A percentile compares a stretch with the other conserved stretches of the same genome.
phyloP scores from a whole-genome alignment of 2,329 filamentous ascomycete genomes.

The Piedraia hortae region DNA sequence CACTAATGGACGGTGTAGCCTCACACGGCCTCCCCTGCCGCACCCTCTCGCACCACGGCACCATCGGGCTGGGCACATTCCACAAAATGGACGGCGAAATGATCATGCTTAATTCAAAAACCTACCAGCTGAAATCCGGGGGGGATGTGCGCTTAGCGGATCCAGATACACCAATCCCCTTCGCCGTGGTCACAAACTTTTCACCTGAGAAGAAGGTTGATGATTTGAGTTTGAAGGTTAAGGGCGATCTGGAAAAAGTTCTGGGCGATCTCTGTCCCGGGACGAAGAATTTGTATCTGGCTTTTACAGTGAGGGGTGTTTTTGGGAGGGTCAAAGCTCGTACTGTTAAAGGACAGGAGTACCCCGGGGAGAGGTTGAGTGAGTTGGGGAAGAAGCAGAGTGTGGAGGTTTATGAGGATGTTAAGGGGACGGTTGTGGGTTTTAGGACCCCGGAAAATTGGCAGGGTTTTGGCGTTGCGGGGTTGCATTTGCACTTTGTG shows the following conservation, averaged over 20 bases:
- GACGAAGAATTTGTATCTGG: slow-evolving; percentile 12
- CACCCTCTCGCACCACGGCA: not conserved
- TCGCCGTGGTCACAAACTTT: slow-evolving; percentile 13
- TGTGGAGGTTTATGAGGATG: slow-evolving; percentile 13
- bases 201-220: slow-evolving; percentile 8
- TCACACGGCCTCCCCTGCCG: not conserved
- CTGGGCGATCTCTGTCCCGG: slow-evolving; percentile 8
- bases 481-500: slow-evolving; percentile 18
- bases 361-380: slow-evolving; percentile 9
- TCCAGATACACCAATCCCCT: slow-evolving; percentile 14
- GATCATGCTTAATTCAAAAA: slow-evolving; percentile 15
- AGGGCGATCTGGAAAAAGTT: slow-evolving; percentile 7
- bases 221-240: slow-evolving; percentile 5
- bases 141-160: slow-evolving; percentile 13
- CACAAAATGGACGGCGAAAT: slow-evolving; percentile 18
- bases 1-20: slow-evolving; percentile 17
- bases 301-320: slow-evolving; percentile 9
- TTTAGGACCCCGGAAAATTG: slow-evolving; percentile 16
- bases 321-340: slow-evolving; percentile 11
- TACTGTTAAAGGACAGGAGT: slow-evolving; percentile 11
- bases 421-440: slow-evolving; percentile 17
- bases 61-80: slow-evolving; percentile 20
- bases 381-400: slow-evolving; percentile 16
- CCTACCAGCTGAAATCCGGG: slow-evolving; percentile 16
- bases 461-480: slow-evolving; percentile 17